Evolutionary conservation across 2,329 filamentous ascomycete genomes (phyloP), one percentile per base, ranked within the genome.

Genomic region (Claviceps humidiphila): DNA sequence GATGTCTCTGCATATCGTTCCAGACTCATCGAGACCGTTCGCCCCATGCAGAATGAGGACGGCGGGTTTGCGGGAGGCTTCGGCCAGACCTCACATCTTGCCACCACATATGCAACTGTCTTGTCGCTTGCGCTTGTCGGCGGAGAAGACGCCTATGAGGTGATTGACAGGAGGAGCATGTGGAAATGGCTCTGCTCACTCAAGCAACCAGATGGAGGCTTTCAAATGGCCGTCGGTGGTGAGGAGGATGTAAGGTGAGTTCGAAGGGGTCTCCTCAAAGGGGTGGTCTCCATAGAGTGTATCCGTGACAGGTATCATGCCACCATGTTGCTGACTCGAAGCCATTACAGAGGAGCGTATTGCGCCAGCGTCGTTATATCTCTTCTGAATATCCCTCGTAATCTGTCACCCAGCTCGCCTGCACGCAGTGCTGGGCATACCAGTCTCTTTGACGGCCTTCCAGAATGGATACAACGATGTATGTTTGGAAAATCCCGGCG

Each of bases 61-160:
- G 93, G 93, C 49, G 93, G 93, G 2, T 95, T 95, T 66, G 93
- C 89, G 50, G 93, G 91, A 57, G 90, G 93, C n/a, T 85, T 89
- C 66, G 89, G 91, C 30, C 93, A 97, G 65, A 76, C 80, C 58
- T 89, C 88, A 51, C 93, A 98, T 68, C 78, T 93, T 59, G 93
- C 93, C 53, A 85, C 87, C 47, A 89, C 87, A 1, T 98, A 97
- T 74, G 89, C 90, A 47, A 78, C 84, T 42, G 71, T 95, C 20
- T 77, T 98, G 54, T 81, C 86, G 46, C 74, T 98, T 50, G 80
- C 85, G 24, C 78, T 89, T 56, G 85, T 91, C 43, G 89, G 87
- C 50, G 88, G 86, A 8, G 71, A 84, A 54, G 82, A 85, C 53
- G 80, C 81, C 43, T 87, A 89, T 64, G 77, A 83, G 55, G 72